phyloP scores from a whole-genome alignment of 768 basidiomycete genomes.

The Infundibulicybe gibba region DNA sequence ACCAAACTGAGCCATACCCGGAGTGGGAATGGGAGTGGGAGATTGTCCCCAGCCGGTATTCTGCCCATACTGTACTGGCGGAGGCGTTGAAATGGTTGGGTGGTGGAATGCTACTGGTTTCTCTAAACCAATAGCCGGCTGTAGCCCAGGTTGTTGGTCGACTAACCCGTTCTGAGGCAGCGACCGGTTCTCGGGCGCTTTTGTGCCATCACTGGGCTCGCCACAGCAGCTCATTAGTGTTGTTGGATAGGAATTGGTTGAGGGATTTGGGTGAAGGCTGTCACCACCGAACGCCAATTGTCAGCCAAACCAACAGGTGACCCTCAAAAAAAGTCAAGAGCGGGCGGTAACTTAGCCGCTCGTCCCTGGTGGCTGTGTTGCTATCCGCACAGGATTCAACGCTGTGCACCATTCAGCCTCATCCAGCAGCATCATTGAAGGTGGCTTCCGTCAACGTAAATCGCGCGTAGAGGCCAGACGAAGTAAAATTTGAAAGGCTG shows the following conservation, averaged over 20 bases:
- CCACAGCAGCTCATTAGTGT: slow-evolving; percentile 65
- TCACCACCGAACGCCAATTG: too few relatives aligned
- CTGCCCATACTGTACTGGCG: slow-evolving; percentile 15
- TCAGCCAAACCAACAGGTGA: too few relatives aligned
- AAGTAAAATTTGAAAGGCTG: too few relatives aligned
- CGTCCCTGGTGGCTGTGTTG: too few relatives aligned
- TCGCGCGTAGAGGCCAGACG: too few relatives aligned
- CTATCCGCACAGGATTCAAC: too few relatives aligned
- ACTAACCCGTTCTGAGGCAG: slow-evolving; percentile 30
- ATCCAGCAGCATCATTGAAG: too few relatives aligned
- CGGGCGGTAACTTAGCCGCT: too few relatives aligned
- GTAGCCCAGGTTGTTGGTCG: slow-evolving; percentile 48
- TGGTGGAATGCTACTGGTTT: slow-evolving; percentile 38
- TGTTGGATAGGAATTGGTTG: slow-evolving; percentile 4
- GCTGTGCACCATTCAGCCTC: too few relatives aligned
- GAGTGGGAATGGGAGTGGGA: slow-evolving; percentile 30
- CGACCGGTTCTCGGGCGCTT: slow-evolving; percentile 26
- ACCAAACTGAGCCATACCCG: slow-evolving; percentile 25
- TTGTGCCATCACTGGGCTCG: slow-evolving; percentile 29
- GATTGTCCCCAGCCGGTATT: slow-evolving; percentile 27
- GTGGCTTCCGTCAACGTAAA: too few relatives aligned
- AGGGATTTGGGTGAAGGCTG: slow-evolving; percentile 1
- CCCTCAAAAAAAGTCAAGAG: too few relatives aligned
- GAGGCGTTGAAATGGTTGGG: slow-evolving; percentile 32
- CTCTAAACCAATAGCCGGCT: slow-evolving; percentile 27